phyloP scores from a whole-genome alignment of 495 filamentous ascomycete genomes.

The Cudoniella acicularis region DNA sequence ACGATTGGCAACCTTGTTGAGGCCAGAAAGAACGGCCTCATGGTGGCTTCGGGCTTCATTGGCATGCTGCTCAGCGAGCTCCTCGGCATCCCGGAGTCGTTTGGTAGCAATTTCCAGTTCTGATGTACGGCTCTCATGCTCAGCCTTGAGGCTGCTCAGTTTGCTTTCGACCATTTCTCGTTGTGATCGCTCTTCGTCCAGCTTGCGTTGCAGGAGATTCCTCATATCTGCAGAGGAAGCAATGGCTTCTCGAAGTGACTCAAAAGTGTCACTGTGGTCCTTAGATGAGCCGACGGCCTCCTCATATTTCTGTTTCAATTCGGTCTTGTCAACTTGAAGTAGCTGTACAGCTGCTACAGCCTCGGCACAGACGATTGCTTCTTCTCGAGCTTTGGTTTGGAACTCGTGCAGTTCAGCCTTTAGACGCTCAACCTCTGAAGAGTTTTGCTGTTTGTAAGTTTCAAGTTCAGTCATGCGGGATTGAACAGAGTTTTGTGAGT shows the following conservation, averaged over 20 bases:
- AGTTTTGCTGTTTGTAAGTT: constrained; percentile 70
- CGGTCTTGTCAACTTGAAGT: constrained; percentile 77
- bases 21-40: constrained; percentile 73
- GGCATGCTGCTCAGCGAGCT: constrained; percentile 82
- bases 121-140: constrained; percentile 77
- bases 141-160: constrained; percentile 70
- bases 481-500: constrained; percentile 77
- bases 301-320: constrained; percentile 65
- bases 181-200: constrained; percentile 78
- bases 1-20: constrained; percentile 63
- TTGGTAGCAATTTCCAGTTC: constrained; percentile 75
- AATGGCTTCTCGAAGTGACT: constrained; percentile 73
- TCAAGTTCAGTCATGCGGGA: constrained; percentile 81
- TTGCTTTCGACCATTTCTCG: constrained; percentile 77
- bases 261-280: constrained; percentile 69
- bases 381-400: constrained; percentile 71
- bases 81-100: constrained; percentile 80
- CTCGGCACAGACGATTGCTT: constrained; percentile 70
- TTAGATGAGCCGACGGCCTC: constrained; percentile 63
- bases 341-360: constrained; percentile 69
- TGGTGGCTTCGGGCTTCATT: constrained; percentile 85
- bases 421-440: constrained; percentile 78
- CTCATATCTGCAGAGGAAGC: constrained; percentile 73
- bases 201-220: constrained; percentile 68
- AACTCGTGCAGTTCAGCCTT: constrained; percentile 77